These are phyloP conservation scores for Puccinia triticina DNA, from an alignment of 1,284 basidiomycete genomes.

Conservation along the genomic window DNA sequence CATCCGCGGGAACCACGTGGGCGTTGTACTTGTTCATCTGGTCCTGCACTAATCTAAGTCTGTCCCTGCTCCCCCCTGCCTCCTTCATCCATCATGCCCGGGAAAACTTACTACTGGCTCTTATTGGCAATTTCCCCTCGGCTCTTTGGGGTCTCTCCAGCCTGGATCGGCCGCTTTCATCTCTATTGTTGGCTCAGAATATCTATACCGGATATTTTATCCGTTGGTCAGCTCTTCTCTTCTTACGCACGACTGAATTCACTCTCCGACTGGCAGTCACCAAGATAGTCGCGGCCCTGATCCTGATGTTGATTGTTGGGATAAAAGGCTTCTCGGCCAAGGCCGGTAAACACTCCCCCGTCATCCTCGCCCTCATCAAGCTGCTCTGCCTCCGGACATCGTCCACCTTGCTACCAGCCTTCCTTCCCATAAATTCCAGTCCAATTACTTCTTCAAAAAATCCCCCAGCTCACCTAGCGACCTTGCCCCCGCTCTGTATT, in stretches of 20 bases:
- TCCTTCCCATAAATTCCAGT: slow-evolving; percentile 49
- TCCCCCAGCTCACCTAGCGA: slow-evolving; percentile 77
- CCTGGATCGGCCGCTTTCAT: slow-evolving; percentile 47
- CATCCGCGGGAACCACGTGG: slow-evolving; percentile 93
- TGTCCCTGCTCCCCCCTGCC: background rate
- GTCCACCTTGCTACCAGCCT: slow-evolving; percentile 72
- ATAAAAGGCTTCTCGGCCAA: slow-evolving; percentile 56
- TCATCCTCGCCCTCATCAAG: slow-evolving; percentile 58
- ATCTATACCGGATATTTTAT: slow-evolving; percentile 46
- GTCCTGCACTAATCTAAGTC: slow-evolving; percentile 60
- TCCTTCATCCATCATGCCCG: background rate
- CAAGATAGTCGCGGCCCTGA: slow-evolving; percentile 56
- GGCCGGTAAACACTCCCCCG: slow-evolving; percentile 57
- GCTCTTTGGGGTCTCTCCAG: background rate
- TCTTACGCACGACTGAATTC: background rate
- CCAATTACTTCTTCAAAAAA: slow-evolving; percentile 69
- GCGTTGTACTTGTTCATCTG: slow-evolving; percentile 69
- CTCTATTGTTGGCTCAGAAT: slow-evolving; percentile 45
- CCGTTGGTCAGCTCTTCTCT: slow-evolving; percentile 37
- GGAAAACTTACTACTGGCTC: background rate
- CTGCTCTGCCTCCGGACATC: slow-evolving; percentile 67
- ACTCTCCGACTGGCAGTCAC: slow-evolving; percentile 53
- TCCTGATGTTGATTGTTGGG: slow-evolving; percentile 55
- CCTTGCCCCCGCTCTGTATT: slow-evolving; percentile 92
- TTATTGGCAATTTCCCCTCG: background rate